These are phyloP conservation scores for Wickerhamiella brachini DNA, from an alignment of 805 yeast species.

Conservation along the genomic window DNA sequence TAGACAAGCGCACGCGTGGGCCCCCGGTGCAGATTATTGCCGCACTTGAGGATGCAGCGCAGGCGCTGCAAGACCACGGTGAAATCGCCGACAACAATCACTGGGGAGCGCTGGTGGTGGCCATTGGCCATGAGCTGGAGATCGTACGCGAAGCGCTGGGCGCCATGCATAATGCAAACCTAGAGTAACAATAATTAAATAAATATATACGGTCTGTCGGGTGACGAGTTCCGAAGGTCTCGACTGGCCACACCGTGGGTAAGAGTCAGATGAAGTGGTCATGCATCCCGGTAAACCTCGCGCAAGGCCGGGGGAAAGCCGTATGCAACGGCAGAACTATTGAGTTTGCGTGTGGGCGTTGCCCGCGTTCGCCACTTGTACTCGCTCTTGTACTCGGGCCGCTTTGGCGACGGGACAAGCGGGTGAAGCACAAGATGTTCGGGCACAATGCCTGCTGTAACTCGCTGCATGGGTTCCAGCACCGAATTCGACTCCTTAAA, in stretches of 20 bases:
- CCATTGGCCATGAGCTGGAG: constrained; percentile 22
- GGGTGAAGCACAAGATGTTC: constrained; percentile 13
- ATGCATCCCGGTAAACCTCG: not conserved
- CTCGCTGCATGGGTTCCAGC: constrained; percentile 6
- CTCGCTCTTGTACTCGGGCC: constrained; percentile 12
- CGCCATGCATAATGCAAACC: constrained; percentile 9
- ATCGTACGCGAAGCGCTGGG: constrained; percentile 16
- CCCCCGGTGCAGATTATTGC: constrained; percentile 11
- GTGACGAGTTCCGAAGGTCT: no score
- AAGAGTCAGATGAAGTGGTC: no score
- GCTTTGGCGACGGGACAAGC: constrained; percentile 14
- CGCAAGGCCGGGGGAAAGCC: not conserved
- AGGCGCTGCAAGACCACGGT: constrained; percentile 7
- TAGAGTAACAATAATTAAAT: constrained; percentile 2
- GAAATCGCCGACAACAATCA: constrained; percentile 11
- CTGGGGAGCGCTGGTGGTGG: constrained; percentile 21
- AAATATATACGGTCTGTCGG: not conserved
- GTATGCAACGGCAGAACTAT: not conserved
- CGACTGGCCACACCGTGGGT: no score
- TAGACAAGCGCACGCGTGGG: constrained; percentile 13
- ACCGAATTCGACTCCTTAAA: constrained; percentile 14
- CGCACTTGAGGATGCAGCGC: constrained; percentile 7
- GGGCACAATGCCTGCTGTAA: constrained; percentile 6
- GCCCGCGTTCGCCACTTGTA: not conserved
- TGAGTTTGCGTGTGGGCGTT: not conserved